A percentile compares a stretch with the other conserved stretches of the same genome.
Conservation (phyloP, 176 grass and related monocot genomes). For the Typha latifolia region DNA sequence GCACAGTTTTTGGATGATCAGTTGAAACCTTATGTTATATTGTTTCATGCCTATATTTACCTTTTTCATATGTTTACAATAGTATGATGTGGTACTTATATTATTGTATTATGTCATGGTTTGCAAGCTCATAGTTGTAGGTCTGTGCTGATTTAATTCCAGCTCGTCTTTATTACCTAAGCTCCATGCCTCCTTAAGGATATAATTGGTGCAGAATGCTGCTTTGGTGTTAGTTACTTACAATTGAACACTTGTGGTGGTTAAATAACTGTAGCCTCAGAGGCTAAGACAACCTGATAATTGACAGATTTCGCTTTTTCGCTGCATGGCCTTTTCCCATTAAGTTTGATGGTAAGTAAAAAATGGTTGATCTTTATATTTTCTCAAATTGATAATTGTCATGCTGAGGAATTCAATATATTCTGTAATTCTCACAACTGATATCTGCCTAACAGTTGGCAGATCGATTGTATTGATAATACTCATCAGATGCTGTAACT, state of each 20-base stretch:
- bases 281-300: neutral
- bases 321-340: neutral
- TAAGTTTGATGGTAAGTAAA: neutral
- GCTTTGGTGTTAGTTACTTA: too few species aligned
- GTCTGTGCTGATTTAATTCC: too few species aligned
- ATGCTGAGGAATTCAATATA: neutral
- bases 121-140: neutral
- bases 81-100: neutral
- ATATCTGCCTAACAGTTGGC: too few species aligned
- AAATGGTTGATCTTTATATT: neutral
- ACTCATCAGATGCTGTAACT: too few species aligned
- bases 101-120: neutral
- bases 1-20: neutral
- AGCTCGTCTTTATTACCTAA: too few species aligned
- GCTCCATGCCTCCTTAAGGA: too few species aligned
- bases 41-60: neutral
- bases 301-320: neutral
- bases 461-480: too few species aligned
- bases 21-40: neutral
- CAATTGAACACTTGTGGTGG: too few species aligned
- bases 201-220: too few species aligned
- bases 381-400: neutral
- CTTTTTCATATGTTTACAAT: neutral
- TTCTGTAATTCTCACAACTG: too few species aligned
- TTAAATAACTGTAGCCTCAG: too few species aligned